These are phyloP conservation scores for Naematelia aurantialba DNA, from an alignment of 768 basidiomycete genomes.

Conservation along the genomic window DNA sequence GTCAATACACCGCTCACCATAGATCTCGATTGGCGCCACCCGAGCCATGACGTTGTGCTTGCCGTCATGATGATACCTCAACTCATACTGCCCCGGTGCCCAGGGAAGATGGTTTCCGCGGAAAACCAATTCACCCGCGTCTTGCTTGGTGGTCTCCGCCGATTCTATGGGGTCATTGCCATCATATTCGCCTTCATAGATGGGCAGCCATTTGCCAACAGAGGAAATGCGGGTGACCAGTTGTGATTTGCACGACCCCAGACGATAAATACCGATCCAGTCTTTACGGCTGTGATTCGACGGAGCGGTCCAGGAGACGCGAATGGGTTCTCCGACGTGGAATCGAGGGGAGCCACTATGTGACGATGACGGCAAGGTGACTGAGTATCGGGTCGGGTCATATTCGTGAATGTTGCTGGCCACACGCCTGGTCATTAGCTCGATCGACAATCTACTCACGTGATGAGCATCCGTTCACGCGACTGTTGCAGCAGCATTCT, in stretches of 20 bases:
- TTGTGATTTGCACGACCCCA: slow-evolving; percentile 80
- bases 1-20: slow-evolving; percentile 59
- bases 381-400: slow-evolving; percentile 73
- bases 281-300: slow-evolving; percentile 79
- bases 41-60: slow-evolving; percentile 92
- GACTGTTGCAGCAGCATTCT: slow-evolving; percentile 87
- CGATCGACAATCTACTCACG: slow-evolving; percentile 57
- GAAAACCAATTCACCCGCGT: slow-evolving; percentile 66
- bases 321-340: slow-evolving; percentile 87
- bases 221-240: slow-evolving; percentile 80
- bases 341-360: slow-evolving; percentile 56
- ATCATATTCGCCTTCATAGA: slow-evolving; percentile 89
- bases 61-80: slow-evolving; percentile 79
- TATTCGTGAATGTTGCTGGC: slow-evolving; percentile 74
- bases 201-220: slow-evolving; percentile 86
- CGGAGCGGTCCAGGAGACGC: slow-evolving; percentile 81
- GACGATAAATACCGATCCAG: slow-evolving; percentile 79
- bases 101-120: slow-evolving; percentile 77
- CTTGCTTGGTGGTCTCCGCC: slow-evolving; percentile 17
- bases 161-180: slow-evolving; percentile 64
- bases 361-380: slow-evolving; percentile 58
- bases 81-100: slow-evolving; percentile 81
- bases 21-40: slow-evolving; percentile 82
- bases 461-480: slow-evolving; percentile 83
- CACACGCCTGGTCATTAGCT: slow-evolving; percentile 59